Evolutionary conservation across 1,284 basidiomycete species (phyloP).

Genomic region (Sanghuangporus weigelae): DNA sequence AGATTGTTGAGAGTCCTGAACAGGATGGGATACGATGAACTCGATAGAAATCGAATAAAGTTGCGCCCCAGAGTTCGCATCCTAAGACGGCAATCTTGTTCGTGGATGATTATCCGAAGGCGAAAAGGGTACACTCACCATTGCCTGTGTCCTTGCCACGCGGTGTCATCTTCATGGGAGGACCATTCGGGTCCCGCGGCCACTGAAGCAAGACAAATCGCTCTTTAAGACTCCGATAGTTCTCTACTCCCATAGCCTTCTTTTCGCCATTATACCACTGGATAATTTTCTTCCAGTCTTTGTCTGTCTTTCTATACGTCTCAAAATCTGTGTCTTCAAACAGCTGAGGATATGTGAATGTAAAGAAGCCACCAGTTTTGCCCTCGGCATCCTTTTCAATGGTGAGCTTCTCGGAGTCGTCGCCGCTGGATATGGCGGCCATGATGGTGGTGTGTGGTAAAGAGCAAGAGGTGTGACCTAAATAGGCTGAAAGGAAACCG

Average conservation of each 20-base stretch:
- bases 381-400: constrained; percentile 9
- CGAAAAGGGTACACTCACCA: not conserved
- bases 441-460: not conserved
- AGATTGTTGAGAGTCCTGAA: constrained; percentile 19
- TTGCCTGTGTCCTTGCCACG: constrained; percentile 19
- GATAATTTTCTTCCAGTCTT: constrained; percentile 8
- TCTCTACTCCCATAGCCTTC: not conserved
- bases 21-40: constrained; percentile 25
- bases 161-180: constrained; percentile 20
- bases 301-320: constrained; percentile 15
- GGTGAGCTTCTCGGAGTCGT: not conserved
- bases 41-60: constrained; percentile 39
- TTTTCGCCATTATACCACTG: constrained; percentile 8
- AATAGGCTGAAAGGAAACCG: not conserved
- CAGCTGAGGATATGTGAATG: constrained; percentile 12
- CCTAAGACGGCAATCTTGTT: constrained; percentile 25
- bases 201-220: constrained; percentile 29
- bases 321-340: constrained; percentile 10
- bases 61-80: constrained; percentile 36
- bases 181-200: constrained; percentile 32
- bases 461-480: not conserved
- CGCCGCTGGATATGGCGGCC: not conserved
- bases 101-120: not conserved
- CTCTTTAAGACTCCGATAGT: not conserved
- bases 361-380: constrained; percentile 1